Evolutionary conservation across 2,329 filamentous ascomycete species (phyloP).

Genomic region (Polychaeton citri): DNA sequence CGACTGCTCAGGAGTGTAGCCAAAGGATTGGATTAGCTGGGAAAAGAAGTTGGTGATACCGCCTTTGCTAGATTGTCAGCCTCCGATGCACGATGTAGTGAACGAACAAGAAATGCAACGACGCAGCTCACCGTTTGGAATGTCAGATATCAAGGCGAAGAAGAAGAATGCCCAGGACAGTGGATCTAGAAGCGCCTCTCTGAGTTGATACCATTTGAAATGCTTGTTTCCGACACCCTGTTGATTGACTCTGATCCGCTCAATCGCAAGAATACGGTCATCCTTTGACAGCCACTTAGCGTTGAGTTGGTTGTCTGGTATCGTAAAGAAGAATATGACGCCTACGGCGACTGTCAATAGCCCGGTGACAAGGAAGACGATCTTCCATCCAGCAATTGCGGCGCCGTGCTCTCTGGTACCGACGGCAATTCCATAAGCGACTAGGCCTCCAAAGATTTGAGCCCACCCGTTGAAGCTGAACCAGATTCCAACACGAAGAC

Average conservation of each 20-base stretch:
- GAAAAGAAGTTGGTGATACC: constrained; percentile 50
- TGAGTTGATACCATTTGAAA: constrained; percentile 42
- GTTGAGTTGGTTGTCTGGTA: constrained; percentile 49
- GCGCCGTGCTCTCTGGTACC: constrained; percentile 43
- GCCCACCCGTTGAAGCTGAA: constrained; percentile 54
- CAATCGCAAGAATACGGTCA: constrained; percentile 55
- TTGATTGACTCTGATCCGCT: constrained; percentile 60
- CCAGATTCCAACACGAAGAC: constrained; percentile 50
- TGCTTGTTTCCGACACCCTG: constrained; percentile 53
- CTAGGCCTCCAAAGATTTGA: constrained; percentile 48
- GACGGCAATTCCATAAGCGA: constrained; percentile 51
- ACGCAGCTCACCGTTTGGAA: constrained; percentile 36
- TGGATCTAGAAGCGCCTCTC: constrained; percentile 44
- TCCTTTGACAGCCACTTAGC: constrained; percentile 49
- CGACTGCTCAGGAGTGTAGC: constrained; percentile 49
- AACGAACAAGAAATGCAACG: too few species aligned
- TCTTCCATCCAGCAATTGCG: constrained; percentile 51
- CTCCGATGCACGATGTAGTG: not conserved
- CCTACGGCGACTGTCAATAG: constrained; percentile 29
- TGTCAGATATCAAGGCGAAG: constrained; percentile 42
- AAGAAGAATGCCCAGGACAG: constrained; percentile 48
- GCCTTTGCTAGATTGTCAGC: constrained; percentile 11
- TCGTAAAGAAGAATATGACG: constrained; percentile 29
- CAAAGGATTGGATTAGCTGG: constrained; percentile 49
- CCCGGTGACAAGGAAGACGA: constrained; percentile 36